Base-by-base conservation (phyloP, 345 rosid species). In the Excoecaria agallocha region DNA sequence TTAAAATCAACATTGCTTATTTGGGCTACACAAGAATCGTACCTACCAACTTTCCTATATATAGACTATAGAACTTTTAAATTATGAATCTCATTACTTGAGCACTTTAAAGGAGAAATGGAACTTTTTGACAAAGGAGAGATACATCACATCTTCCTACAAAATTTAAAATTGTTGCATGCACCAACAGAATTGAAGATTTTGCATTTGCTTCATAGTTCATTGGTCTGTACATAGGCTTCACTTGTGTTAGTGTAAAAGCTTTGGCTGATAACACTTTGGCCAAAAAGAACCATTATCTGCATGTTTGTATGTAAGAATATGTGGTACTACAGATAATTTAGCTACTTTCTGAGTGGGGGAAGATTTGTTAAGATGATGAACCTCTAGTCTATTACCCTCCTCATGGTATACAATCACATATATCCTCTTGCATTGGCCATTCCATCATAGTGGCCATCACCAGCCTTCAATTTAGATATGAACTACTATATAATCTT, bases 21-120 rank as follows among this genome's bases (percentile, higher is more conserved):
- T 62, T 51, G 37, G 35, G 45, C 24, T 12, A 12, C 61, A 68
- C 56, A 58, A 69, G 8, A 79, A 70, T 5, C 52, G 39, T 75
- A 85, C 39, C 10, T 46, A 4, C 5, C 63, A 24, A 69, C 24
- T 20, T 70, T 41, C 20, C 17, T 19, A 70, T 6, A 38, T 7
- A 67, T 37, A 13, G 10, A 54, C 48, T 37, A 12, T 3, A 54
- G 19, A 52, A 54, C 15, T 38, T 56, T 55, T 69, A 49, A 69
- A 22, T 15, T 12, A 6, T 12, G 50, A 58, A 16, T 0, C 12
- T 7, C 4, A 11, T n/a, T 13, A 16, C 56, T 67, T 16, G 11
- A 49, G 19, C 49, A 22, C 35, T 13, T 25, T 3, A 8, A 58
- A 9, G 6, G 11, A 58, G 37, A 58, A 38, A 58, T 22, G 38